These are phyloP conservation scores for Aspergillus aculeatus DNA, from an alignment of 2,329 filamentous ascomycete species.

Conservation along the genomic window DNA sequence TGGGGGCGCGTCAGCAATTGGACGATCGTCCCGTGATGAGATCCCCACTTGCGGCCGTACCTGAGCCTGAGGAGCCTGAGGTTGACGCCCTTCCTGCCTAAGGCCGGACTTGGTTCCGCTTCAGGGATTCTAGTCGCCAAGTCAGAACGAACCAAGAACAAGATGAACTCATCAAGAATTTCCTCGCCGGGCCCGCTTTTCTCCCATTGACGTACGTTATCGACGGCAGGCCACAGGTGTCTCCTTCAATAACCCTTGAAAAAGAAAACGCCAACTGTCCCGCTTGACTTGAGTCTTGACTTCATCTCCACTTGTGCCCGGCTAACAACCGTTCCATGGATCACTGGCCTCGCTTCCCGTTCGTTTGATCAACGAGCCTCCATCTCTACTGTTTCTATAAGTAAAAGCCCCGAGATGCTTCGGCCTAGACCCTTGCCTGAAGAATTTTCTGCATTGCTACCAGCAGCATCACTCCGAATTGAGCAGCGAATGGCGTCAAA, in stretches of 20 bases:
- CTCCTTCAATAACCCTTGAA: background rate
- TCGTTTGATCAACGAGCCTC: background rate
- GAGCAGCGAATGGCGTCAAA: background rate
- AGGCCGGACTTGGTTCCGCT: too few relatives aligned
- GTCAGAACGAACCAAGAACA: background rate
- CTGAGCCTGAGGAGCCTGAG: background rate
- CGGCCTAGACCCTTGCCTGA: background rate
- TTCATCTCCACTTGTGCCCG: background rate
- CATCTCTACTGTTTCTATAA: background rate
- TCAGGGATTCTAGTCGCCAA: background rate
- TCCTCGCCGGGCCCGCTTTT: background rate
- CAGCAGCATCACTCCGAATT: background rate
- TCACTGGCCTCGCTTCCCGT: background rate
- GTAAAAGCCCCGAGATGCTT: background rate
- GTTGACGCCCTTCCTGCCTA: too few relatives aligned
- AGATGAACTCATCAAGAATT: background rate
- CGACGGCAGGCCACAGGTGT: background rate
- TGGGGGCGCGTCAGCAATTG: background rate
- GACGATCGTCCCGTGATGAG: background rate
- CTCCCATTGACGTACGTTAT: background rate
- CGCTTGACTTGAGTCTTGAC: background rate
- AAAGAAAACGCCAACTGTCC: background rate
- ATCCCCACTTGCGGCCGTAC: background rate
- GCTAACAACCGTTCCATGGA: background rate
- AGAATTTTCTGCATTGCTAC: background rate